phyloP scores from a whole-genome alignment of 2,329 filamentous ascomycete genomes.

The Nothophaeocryptopus gaeumannii region DNA sequence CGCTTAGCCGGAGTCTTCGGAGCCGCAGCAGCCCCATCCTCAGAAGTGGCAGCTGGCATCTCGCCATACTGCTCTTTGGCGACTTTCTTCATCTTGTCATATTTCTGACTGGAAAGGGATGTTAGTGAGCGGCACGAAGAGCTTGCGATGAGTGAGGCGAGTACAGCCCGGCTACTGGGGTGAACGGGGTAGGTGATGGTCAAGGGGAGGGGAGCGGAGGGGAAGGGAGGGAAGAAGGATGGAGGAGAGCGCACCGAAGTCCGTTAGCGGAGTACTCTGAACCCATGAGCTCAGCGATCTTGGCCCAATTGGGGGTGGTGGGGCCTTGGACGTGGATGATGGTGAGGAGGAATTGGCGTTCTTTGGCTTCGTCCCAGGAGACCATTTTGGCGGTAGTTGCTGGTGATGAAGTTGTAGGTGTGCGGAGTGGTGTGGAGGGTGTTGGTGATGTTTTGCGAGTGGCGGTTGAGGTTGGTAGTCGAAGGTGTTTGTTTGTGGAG shows the following conservation, averaged over 20 bases:
- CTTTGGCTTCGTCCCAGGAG: slow-evolving; percentile 12
- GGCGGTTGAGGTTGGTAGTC: neutral
- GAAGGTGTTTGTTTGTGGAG: neutral
- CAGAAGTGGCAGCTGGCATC: slow-evolving; percentile 7
- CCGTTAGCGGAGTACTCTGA: slow-evolving; percentile 20
- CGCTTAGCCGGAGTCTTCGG: slow-evolving; percentile 20
- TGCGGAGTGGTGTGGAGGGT: neutral
- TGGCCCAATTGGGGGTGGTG: slow-evolving; percentile 17
- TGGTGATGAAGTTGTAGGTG: neutral
- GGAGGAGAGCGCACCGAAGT: slow-evolving; percentile 13
- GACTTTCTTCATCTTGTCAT: slow-evolving; percentile 25
- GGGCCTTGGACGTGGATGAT: slow-evolving; percentile 10
- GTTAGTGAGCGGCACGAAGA: neutral
- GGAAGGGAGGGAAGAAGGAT: neutral
- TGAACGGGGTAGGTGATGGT: neutral
- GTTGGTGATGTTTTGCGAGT: neutral
- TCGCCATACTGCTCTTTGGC: slow-evolving; percentile 18
- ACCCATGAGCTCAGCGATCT: slow-evolving; percentile 22
- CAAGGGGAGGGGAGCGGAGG: too few species aligned
- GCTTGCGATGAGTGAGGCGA: too few species aligned
- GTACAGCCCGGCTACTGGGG: too few species aligned
- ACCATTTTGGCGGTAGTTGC: slow-evolving; percentile 5
- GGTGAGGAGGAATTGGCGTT: slow-evolving; percentile 12
- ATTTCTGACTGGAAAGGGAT: slow-evolving; percentile 20
- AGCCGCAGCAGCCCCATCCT: neutral